Evolutionary conservation across 768 basidiomycete species (phyloP).

Genomic region (Lactarius deliciosus): DNA sequence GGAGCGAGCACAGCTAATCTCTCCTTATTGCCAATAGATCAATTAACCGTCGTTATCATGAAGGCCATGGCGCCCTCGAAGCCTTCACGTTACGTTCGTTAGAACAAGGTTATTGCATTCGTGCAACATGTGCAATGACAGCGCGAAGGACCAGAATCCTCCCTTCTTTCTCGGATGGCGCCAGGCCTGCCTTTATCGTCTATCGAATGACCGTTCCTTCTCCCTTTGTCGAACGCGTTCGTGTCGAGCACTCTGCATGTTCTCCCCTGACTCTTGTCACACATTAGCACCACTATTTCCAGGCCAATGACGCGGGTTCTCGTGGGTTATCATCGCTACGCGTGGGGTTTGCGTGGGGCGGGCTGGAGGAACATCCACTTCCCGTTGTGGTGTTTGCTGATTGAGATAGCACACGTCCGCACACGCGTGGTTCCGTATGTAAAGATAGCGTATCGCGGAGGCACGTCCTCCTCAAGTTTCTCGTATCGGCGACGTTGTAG

Average conservation of each 20-base stretch:
- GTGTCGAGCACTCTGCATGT: not conserved
- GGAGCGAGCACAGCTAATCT: slow-evolving; percentile 7
- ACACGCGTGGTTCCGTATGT: slow-evolving; percentile 13
- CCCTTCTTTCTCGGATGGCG: slow-evolving; percentile 7
- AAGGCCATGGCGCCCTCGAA: slow-evolving; percentile 6
- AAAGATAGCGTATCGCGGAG: slow-evolving; percentile 9
- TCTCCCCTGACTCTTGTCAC: slow-evolving; percentile 10
- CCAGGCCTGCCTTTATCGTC: slow-evolving; percentile 14
- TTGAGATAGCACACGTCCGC: slow-evolving; percentile 14
- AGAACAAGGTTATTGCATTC: slow-evolving; percentile 20
- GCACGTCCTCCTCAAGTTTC: slow-evolving; percentile 13
- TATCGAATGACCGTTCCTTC: slow-evolving; percentile 22
- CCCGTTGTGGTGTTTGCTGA: slow-evolving; percentile 1
- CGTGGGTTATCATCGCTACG: slow-evolving; percentile 20
- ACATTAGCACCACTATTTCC: slow-evolving; percentile 10
- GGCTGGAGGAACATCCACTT: not conserved
- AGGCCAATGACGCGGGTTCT: slow-evolving; percentile 16
- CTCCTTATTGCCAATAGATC: slow-evolving; percentile 8
- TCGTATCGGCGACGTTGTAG: slow-evolving; percentile 14
- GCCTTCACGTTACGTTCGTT: slow-evolving; percentile 7
- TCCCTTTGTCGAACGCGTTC: slow-evolving; percentile 11
- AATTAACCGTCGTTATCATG: slow-evolving; percentile 19
- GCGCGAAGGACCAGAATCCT: slow-evolving; percentile 8
- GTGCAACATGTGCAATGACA: slow-evolving; percentile 3
- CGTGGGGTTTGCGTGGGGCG: slow-evolving; percentile 26